phyloP scores from a whole-genome alignment of 2,329 filamentous ascomycete species.

The Clonostachys byssicola region DNA sequence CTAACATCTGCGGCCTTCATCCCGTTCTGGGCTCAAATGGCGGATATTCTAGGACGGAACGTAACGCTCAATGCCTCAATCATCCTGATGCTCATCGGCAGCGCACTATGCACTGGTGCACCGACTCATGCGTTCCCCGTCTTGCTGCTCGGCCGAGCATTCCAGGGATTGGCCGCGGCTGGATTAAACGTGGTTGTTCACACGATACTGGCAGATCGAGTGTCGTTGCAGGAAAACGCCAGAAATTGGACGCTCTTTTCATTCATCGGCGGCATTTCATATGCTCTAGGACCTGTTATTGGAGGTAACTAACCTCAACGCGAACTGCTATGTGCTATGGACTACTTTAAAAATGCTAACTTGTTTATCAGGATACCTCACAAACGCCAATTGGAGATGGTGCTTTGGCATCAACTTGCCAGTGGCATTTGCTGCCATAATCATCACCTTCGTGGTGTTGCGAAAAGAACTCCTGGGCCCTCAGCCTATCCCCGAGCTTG shows the following conservation, averaged over 20 bases:
- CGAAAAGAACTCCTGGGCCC: constrained; percentile 54
- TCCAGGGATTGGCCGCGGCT: constrained; percentile 59
- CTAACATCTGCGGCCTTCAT: constrained; percentile 65
- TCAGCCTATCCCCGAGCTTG: constrained; percentile 39
- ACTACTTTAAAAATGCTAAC: not conserved
- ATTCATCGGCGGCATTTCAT: constrained; percentile 54
- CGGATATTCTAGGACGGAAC: constrained; percentile 63
- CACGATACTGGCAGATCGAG: constrained; percentile 61
- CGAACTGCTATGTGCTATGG: not conserved
- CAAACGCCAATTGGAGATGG: constrained; percentile 57
- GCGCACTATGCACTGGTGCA: constrained; percentile 55
- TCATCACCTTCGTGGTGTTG: constrained; percentile 52
- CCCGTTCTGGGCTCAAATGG: constrained; percentile 60
- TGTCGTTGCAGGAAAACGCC: constrained; percentile 56
- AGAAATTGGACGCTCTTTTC: constrained; percentile 60
- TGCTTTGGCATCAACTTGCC: constrained; percentile 63
- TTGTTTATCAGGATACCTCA: constrained; percentile 35
- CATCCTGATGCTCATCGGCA: constrained; percentile 54
- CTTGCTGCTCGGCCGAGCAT: constrained; percentile 56
- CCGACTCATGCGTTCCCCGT: constrained; percentile 49
- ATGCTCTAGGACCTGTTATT: constrained; percentile 56
- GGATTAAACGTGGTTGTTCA: constrained; percentile 58
- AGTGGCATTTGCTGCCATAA: constrained; percentile 43
- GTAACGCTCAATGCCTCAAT: constrained; percentile 52
- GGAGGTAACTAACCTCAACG: constrained; percentile 32